Conservation (phyloP, 192 early-diverging fungal species). For the Dispira simplex region DNA sequence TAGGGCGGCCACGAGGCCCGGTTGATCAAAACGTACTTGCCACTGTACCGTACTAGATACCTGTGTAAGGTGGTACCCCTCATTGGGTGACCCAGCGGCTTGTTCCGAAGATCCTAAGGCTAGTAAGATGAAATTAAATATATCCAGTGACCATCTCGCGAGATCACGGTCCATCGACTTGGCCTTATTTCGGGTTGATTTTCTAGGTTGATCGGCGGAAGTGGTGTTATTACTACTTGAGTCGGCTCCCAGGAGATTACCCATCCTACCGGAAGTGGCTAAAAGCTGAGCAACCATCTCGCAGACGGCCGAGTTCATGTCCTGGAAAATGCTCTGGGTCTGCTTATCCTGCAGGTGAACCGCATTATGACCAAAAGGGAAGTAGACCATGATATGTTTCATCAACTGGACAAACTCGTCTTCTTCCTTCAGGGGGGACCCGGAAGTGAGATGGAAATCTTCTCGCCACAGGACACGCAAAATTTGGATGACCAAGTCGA, state of each 20-base stretch:
- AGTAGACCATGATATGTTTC: slow-evolving; percentile 52
- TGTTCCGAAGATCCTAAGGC: no score
- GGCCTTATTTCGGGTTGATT: no score
- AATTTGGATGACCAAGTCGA: slow-evolving; percentile 42
- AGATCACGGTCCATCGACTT: no score
- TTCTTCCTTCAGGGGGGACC: slow-evolving; percentile 5
- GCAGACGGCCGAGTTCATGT: slow-evolving; percentile 57
- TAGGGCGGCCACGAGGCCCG: background rate
- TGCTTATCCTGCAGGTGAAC: slow-evolving; percentile 21
- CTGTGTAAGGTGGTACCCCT: no score
- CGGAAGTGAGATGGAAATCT: slow-evolving; percentile 19
- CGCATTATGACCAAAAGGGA: slow-evolving; percentile 54
- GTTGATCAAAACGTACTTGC: background rate
- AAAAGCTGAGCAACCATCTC: slow-evolving; percentile 44
- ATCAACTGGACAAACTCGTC: slow-evolving; percentile 33
- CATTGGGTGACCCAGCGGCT: no score
- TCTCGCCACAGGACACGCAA: slow-evolving; percentile 55
- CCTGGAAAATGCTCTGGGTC: slow-evolving; percentile 29
- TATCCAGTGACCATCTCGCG: no score
- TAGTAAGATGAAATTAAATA: no score
- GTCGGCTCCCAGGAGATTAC: no score
- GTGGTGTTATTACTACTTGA: no score
- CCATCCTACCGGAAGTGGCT: no score
- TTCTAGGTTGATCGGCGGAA: no score
- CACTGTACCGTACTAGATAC: background rate